Evolutionary conservation across 202 grass and related monocot species (phyloP), one percentile per base, ranked within the genome.

Genomic region (Elaeis oleifera): DNA sequence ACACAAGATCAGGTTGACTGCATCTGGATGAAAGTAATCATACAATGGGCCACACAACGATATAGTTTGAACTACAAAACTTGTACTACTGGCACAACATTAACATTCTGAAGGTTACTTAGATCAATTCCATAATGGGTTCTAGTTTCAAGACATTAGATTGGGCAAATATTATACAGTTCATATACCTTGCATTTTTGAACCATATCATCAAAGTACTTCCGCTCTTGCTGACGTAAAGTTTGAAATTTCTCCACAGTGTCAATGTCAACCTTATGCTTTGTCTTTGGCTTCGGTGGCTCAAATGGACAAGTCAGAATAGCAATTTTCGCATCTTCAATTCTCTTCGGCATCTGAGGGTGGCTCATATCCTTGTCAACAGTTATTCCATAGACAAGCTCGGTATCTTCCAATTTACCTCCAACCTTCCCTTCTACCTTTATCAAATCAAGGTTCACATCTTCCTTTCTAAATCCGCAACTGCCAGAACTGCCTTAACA

Each of bases 341-440:
- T 99, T 68, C 75, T 82, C 79, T 99, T 99, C 22, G 94, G 94
- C 94, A 99, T 99, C 80, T 99, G 94, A 19, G 94, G 88, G 63
- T 99, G 94, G 69, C 94, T 99, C 94, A 99, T 99, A 77, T 99
- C 94, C 78, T 99, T 99, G 72, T 99, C 88, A 53, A 99, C 94
- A 14, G 84, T 53, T 63, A 99, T 92, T 63, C 94, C 94, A 61
- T 92, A 81, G 23, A 99, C 68, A 31, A 99, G 73, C 66, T 99
- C 94, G 4, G 94, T 92, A 60, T 99, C 94, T 76, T 99, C 94
- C 23, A 99, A 79, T 67, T 99, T 99, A 25, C 94, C 94, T 62
- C 88, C 94, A 55, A 92, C 94, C 63, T 92, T 99, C 49, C 94
- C 94, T 80, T 97, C 94, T 7, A 99, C 94, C 53, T 97, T 97